Evolutionary conservation across 2,329 filamentous ascomycete species (phyloP).

Genomic region (Colletotrichum cereale): DNA sequence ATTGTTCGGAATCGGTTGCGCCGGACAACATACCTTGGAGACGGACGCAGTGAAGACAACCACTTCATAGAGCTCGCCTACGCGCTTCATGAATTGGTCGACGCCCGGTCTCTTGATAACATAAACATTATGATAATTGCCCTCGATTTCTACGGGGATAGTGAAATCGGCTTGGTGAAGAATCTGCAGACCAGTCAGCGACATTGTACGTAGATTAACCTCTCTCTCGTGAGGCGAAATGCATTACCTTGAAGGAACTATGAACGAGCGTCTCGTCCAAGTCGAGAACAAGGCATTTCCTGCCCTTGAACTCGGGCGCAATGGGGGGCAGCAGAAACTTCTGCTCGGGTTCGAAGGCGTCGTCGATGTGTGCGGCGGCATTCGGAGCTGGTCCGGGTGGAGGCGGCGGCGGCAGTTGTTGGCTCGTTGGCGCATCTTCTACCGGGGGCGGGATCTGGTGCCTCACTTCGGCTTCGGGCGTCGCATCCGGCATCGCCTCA

Average conservation of each 20-base stretch:
- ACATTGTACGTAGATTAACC: background rate
- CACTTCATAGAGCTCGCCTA: slow-evolving; percentile 97
- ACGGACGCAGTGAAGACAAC: slow-evolving; percentile 99
- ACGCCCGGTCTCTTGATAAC: slow-evolving; percentile 99
- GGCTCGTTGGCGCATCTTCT: slow-evolving; percentile 51
- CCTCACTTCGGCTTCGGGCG: slow-evolving; percentile 62
- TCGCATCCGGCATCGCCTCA: slow-evolving; percentile 75
- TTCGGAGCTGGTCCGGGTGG: slow-evolving; percentile 59
- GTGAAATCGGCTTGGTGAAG: slow-evolving; percentile 98
- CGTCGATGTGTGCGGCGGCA: slow-evolving; percentile 35
- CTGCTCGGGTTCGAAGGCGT: slow-evolving; percentile 54
- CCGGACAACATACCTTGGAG: slow-evolving; percentile 78
- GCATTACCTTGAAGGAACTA: slow-evolving; percentile 93
- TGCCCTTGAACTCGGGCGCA: slow-evolving; percentile 81
- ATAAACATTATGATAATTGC: slow-evolving; percentile 99
- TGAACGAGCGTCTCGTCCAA: slow-evolving; percentile 97
- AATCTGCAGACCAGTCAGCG: slow-evolving; percentile 69
- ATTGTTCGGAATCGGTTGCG: slow-evolving; percentile 41
- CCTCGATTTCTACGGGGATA: slow-evolving; percentile 98
- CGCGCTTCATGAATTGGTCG: slow-evolving; percentile 98
- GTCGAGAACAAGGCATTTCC: slow-evolving; percentile 95
- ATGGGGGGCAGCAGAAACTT: slow-evolving; percentile 87
- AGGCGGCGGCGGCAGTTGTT: slow-evolving; percentile 59
- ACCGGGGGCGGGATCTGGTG: slow-evolving; percentile 55
- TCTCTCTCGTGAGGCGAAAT: slow-evolving; percentile 16